A percentile compares a stretch with the other conserved stretches of the same genome.
phyloP scores from a whole-genome alignment of 2,329 filamentous ascomycete species.

The Cordyceps cateniannulata region DNA sequence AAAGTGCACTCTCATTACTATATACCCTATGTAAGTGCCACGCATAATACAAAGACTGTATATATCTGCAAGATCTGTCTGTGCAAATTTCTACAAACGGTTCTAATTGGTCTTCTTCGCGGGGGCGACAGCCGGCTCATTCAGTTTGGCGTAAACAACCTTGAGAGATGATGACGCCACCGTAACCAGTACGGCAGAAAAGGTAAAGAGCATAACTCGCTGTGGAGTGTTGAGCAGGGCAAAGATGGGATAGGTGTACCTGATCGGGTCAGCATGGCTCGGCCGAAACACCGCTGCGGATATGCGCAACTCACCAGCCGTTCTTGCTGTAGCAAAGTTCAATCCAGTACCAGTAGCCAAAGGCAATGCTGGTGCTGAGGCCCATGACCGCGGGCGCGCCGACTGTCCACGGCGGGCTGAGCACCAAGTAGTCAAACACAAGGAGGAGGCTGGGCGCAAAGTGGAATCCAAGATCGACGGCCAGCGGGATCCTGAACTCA shows the following conservation, averaged over 20 bases:
- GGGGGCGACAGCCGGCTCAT: conserved; percentile 43
- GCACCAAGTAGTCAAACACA: conserved; percentile 56
- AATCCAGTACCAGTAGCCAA: conserved; percentile 71
- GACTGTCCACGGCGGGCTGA: conserved; percentile 68
- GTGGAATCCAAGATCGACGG: conserved; percentile 60
- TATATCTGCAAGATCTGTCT: background rate
- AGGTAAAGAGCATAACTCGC: conserved; percentile 60
- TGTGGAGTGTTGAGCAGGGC: conserved; percentile 58
- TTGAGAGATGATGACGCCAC: conserved; percentile 62
- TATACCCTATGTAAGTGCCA: background rate
- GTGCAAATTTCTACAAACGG: background rate
- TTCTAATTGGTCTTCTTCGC: conserved; percentile 20
- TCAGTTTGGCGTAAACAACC: conserved; percentile 61
- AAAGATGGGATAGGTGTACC: conserved; percentile 86
- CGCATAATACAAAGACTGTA: background rate
- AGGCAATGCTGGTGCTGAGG: conserved; percentile 52
- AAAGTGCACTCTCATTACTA: background rate
- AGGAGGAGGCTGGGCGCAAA: conserved; percentile 60
- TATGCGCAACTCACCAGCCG: conserved; percentile 45
- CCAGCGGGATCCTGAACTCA: conserved; percentile 47
- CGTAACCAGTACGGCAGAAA: conserved; percentile 67
- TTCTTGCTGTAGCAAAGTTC: conserved; percentile 65
- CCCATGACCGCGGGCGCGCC: conserved; percentile 51
- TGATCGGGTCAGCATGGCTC: conserved; percentile 24
- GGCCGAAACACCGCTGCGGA: too few relatives aligned